Conservation (phyloP, 768 basidiomycete species). For the Omphalotus guepiniiformis region DNA sequence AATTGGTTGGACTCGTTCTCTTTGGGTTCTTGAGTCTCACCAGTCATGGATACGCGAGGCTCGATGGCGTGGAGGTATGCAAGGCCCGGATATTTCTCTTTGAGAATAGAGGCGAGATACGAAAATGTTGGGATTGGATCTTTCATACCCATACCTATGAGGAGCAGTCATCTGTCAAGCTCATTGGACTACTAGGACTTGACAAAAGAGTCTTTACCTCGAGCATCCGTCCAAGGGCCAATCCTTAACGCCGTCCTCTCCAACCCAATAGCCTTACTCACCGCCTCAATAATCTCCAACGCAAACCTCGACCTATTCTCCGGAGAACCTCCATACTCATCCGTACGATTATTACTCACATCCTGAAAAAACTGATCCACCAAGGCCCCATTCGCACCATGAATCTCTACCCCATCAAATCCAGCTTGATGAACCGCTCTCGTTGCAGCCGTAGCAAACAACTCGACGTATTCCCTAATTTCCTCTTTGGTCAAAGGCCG, state of each 20-base stretch:
- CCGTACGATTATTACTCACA: constrained; percentile 37
- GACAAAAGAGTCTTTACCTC: constrained; percentile 15
- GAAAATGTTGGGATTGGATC: constrained; percentile 37
- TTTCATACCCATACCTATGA: constrained; percentile 30
- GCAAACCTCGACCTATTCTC: constrained; percentile 43
- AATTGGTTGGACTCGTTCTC: constrained; percentile 21
- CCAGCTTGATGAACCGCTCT: constrained; percentile 40
- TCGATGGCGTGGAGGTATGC: constrained; percentile 38
- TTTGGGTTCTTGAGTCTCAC: neutral
- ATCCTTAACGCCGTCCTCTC: constrained; percentile 38
- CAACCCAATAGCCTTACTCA: constrained; percentile 35
- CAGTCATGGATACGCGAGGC: constrained; percentile 12
- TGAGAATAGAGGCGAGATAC: constrained; percentile 35
- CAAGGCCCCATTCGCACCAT: constrained; percentile 20
- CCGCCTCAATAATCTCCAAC: constrained; percentile 35
- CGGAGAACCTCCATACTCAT: constrained; percentile 46
- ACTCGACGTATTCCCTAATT: constrained; percentile 30
- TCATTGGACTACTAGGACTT: neutral
- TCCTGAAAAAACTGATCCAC: constrained; percentile 42
- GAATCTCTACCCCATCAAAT: constrained; percentile 51
- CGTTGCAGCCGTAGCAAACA: constrained; percentile 37
- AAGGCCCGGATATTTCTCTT: constrained; percentile 26
- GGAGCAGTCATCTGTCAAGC: neutral
- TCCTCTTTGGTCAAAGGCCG: constrained; percentile 31
- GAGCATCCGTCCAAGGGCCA: constrained; percentile 30